Evolutionary conservation across 306 rosid species (phyloP), one percentile per base, ranked within the genome.

Genomic region (Quercus parvula): DNA sequence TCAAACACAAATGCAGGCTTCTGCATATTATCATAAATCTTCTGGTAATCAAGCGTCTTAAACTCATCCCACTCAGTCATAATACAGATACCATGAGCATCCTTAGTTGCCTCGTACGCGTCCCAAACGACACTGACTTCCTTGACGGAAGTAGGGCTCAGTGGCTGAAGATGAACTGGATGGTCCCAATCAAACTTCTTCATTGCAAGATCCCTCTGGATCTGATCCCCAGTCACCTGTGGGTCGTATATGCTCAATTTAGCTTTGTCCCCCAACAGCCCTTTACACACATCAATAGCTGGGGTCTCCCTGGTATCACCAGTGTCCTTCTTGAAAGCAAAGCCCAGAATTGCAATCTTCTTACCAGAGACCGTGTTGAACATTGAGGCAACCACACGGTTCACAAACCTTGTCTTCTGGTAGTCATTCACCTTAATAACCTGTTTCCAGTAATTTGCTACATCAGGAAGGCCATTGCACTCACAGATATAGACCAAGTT

Each of bases 271-370:
- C 95, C 97, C 58, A 92, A 55, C 8, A 92, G 85, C 28, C 97
- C 97, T 83, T 88, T 89, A 84, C 97, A 92, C 77, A 92, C 97
- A 35, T 92, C 97, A 51, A 92, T 92, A 49, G 97, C 97, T 0
- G 97, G 97, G 59, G 97, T 90, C 92, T 92, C 97, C 86, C 97
- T 87, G 2, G 97, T 92, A 85, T 92, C 97, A 4, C 97, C 97
- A 0, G 97, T 92, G 88, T 92, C 97, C 83, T 92, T 92, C 95
- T 92, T 92, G 92, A 92, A 92, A 59, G 97, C 97, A 38, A 92
- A 92, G 2, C 97, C 97, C 62, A 92, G 74, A 56, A 90, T 18
- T 18, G 95, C 98, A 17, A 94, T 84, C 78, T 94, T 94, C 87
- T 94, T 94, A 3, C 97, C 94, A 0, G 94, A 88, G 58, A 91